Conservation (phyloP, 164 flowering plant genomes). For the Platanus orientalis region DNA sequence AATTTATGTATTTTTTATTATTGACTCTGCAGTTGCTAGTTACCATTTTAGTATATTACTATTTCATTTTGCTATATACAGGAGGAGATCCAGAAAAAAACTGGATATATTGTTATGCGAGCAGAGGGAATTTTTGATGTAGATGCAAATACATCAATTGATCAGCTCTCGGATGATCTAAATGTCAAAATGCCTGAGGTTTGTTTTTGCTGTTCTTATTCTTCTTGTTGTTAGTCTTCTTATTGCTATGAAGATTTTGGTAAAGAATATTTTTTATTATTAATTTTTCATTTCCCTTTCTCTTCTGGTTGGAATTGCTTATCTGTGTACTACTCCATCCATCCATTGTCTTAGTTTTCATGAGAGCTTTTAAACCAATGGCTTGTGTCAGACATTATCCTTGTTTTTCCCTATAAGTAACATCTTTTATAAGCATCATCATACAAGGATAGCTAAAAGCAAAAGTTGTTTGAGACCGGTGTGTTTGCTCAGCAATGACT, state of each 20-base stretch:
- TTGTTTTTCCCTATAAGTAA: too few relatives aligned
- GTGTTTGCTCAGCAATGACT: too few relatives aligned
- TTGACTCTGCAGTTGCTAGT: neutral
- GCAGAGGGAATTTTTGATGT: slow-evolving; percentile 95
- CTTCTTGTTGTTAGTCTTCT: too few relatives aligned
- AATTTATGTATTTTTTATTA: neutral
- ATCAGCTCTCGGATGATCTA: slow-evolving; percentile 95
- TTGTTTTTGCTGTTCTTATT: too few relatives aligned
- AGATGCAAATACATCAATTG: slow-evolving; percentile 97
- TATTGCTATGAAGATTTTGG: too few relatives aligned
- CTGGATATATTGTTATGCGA: slow-evolving; percentile 93
- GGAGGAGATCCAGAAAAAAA: slow-evolving; percentile 98
- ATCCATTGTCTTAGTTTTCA: neutral
- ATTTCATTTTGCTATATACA: slow-evolving; percentile 17
- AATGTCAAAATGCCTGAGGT: slow-evolving; percentile 93
- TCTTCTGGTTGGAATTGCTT: neutral
- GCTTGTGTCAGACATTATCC: too few relatives aligned
- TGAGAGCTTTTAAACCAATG: neutral
- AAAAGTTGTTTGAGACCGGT: too few relatives aligned
- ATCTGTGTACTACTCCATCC: neutral
- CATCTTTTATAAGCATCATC: too few relatives aligned
- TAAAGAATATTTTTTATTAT: neutral
- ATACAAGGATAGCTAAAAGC: too few relatives aligned
- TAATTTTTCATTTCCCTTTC: neutral
- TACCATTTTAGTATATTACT: neutral